Evolutionary conservation across 768 basidiomycete genomes (phyloP), one percentile per base, ranked within the genome.

Genomic region (Tricholoma sp.): DNA sequence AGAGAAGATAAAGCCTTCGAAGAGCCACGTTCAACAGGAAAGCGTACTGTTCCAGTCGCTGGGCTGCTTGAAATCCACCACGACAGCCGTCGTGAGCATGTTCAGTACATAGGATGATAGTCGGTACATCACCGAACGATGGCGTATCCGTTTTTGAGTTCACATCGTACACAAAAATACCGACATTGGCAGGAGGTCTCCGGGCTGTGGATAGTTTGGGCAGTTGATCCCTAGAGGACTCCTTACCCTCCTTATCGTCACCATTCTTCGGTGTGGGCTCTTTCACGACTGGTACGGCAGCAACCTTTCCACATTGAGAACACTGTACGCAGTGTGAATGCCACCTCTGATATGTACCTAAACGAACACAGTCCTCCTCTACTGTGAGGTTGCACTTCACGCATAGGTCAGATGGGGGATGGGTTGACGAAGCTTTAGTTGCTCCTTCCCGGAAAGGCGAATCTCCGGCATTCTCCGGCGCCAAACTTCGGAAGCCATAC

Each of bases 261-360:
- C 73, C 75, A 65, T 76, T 78, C 69, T 74, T 82, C 60, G 76
- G 77, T 51, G 76, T 70, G 47, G 72, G 74, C 63, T 84, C 86
- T 74, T 83, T 85, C 15, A 77, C 72, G 8, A 77, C 65, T 5
- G 81, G 82, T 34, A 83, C 80, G 20, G 84, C 84, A 24, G 93
- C 89, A 28, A 76, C 76, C 67, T 86, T 91, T 8, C 91, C 89
- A 65, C 96, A 98, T 18, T 76, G 75, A 12, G 72, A 73, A 62
- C 97, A 99, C 57, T 88, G 84, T n/a, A 99, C 75, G 68, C 97
- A 99, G 32, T 89, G 80, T 1, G 93, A 91, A 72, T 99, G 97
- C 97, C 97, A 98, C 47, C 96, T 81, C 66, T 93, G 88, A 73
- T 94, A 96, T n/a, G 94, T 95, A 33, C 94, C 97, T 29, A 96